phyloP scores from a whole-genome alignment of 805 yeast genomes.

The Zygotorulaspora sp. region DNA sequence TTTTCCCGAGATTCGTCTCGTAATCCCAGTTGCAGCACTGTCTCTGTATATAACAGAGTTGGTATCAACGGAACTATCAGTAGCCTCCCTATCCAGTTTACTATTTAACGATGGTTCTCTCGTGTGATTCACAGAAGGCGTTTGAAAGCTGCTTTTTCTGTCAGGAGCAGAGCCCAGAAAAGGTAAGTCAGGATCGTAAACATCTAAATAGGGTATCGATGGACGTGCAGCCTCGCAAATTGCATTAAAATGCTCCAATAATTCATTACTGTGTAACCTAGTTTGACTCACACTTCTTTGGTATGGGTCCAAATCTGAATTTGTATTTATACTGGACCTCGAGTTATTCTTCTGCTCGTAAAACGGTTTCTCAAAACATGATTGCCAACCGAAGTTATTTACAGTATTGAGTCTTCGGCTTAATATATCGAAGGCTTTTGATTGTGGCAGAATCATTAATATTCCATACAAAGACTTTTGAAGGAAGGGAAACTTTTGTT shows the following conservation, averaged over 20 bases:
- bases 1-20: constrained; percentile 10
- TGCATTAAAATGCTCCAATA: constrained; percentile 31
- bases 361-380: constrained; percentile 7
- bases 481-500: constrained; percentile 71
- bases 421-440: constrained; percentile 79
- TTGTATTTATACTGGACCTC: constrained; percentile 10
- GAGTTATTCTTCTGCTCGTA: constrained; percentile 10
- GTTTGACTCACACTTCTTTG: constrained; percentile 28
- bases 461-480: constrained; percentile 88
- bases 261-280: constrained; percentile 26
- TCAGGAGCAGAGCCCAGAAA: constrained; percentile 10
- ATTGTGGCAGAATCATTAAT: constrained; percentile 90
- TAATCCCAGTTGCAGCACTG: constrained; percentile 11
- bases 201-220: constrained; percentile 7
- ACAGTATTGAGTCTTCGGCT: constrained; percentile 61
- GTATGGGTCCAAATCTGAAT: constrained; percentile 19
- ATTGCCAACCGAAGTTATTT: constrained; percentile 29
- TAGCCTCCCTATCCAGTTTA: constrained; percentile 3
- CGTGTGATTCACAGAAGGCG: constrained; percentile 3
- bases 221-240: constrained; percentile 20
- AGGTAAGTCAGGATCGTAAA: constrained; percentile 16
- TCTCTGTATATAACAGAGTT: constrained; percentile 16
- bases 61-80: constrained; percentile 10
- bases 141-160: constrained; percentile 6
- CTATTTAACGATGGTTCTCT: constrained; percentile 8